A percentile compares a stretch with the other conserved stretches of the same genome.
These are phyloP conservation scores for Penicillium roqueforti DNA, from an alignment of 495 filamentous ascomycete genomes.

Conservation along the genomic window DNA sequence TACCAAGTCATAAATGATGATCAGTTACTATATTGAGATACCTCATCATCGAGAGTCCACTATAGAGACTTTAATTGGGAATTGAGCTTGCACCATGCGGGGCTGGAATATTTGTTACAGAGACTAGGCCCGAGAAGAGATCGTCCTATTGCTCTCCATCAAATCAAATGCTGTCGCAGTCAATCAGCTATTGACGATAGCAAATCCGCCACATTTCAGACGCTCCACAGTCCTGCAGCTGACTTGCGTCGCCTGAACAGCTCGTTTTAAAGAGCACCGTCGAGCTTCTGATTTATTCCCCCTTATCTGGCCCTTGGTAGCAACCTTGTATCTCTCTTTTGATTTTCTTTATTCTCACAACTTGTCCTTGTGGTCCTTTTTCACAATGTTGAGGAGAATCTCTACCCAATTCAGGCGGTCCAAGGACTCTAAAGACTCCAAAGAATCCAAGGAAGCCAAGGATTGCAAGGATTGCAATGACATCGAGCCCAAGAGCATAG, in stretches of 20 bases:
- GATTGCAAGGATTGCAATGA: too few species aligned
- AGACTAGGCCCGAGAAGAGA: conserved; percentile 15
- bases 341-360: conserved; percentile 10
- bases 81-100: conserved; percentile 25
- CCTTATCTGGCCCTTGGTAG: conserved; percentile 15
- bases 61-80: conserved; percentile 10
- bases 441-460: conserved; percentile 40
- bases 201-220: conserved; percentile 26
- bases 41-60: conserved; percentile 12
- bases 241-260: conserved; percentile 22
- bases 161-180: conserved; percentile 17
- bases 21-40: conserved; percentile 23
- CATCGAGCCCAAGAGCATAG: conserved; percentile 34
- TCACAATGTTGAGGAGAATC: conserved; percentile 48
- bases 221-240: conserved; percentile 30
- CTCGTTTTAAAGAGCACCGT: conserved; percentile 25
- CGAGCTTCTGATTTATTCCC: conserved; percentile 2
- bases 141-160: conserved; percentile 9
- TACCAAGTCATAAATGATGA: conserved; percentile 11
- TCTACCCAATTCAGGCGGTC: conserved; percentile 51
- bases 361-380: conserved; percentile 13
- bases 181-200: conserved; percentile 35
- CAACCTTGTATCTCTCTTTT: conserved; percentile 11
- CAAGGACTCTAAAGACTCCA: conserved; percentile 33
- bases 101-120: conserved; percentile 11